Percentiles rank a stretch among this genome's conserved stretches.
phyloP scores from a whole-genome alignment of 2,329 filamentous ascomycete genomes.

The Hymenoscyphus fraxineus region DNA sequence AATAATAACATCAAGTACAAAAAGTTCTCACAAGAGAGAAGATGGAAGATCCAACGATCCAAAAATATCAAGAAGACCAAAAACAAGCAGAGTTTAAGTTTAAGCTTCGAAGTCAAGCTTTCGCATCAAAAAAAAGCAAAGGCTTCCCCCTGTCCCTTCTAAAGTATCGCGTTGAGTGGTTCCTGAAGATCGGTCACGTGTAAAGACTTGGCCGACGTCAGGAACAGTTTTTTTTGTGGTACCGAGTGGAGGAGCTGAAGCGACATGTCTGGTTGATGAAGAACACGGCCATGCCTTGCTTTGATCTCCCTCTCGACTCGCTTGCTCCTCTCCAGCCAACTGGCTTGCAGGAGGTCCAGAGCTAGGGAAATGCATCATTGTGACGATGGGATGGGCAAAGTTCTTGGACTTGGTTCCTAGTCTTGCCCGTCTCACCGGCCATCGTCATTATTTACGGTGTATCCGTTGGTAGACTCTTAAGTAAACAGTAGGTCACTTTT shows the following conservation, averaged over 20 bases:
- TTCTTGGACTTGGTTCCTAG: too few relatives aligned
- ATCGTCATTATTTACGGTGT: not conserved
- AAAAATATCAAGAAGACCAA: too few relatives aligned
- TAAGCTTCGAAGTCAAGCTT: too few relatives aligned
- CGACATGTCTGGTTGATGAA: not conserved
- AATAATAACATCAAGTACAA: too few relatives aligned
- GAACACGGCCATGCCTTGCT: not conserved
- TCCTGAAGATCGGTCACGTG: constrained; percentile 5
- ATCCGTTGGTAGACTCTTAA: too few relatives aligned
- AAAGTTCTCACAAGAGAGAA: too few relatives aligned
- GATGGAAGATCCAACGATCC: too few relatives aligned
- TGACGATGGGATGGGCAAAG: not conserved
- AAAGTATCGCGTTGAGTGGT: not conserved
- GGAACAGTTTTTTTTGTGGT: not conserved
- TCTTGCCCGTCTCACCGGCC: too few relatives aligned
- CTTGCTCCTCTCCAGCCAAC: too few relatives aligned
- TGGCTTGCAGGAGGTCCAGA: not conserved
- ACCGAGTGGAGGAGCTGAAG: not conserved
- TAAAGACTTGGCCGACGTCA: not conserved
- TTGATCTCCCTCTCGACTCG: not conserved
- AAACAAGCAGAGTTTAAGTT: too few relatives aligned
- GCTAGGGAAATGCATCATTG: not conserved
- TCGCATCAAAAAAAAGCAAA: too few relatives aligned
- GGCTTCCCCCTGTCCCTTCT: too few relatives aligned
- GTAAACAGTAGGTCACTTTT: not conserved